A percentile compares a stretch with the other conserved stretches of the same genome.
These are phyloP conservation scores for Houttuynia cordata DNA, from an alignment of 164 flowering plant genomes.

Conservation along the genomic window DNA sequence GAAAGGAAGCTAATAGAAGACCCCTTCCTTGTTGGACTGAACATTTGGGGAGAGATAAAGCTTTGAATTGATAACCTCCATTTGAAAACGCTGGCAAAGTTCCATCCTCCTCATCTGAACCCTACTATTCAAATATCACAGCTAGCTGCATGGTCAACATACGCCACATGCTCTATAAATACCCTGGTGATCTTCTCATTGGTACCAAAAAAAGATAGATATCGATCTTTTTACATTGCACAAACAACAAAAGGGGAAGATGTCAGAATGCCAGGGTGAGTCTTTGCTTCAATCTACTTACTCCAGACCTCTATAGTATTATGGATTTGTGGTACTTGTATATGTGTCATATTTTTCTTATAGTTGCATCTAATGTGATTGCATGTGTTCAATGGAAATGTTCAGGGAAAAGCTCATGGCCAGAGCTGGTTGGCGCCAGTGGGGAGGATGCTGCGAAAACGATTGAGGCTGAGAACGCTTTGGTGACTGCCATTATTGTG, in stretches of 20 bases:
- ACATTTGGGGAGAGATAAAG: neutral
- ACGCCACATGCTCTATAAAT: neutral
- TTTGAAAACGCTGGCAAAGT: neutral
- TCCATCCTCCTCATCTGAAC: neutral
- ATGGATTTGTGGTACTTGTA: too few relatives aligned
- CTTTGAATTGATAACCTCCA: neutral
- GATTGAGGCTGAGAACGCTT: neutral
- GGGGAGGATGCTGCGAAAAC: neutral
- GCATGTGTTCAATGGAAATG: neutral
- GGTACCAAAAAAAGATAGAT: too few relatives aligned
- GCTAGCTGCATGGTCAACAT: neutral
- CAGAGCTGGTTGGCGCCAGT: neutral
- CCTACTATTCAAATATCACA: neutral
- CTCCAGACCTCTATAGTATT: too few relatives aligned
- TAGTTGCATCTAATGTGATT: too few relatives aligned
- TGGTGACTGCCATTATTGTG: neutral
- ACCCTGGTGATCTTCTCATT: too few relatives aligned
- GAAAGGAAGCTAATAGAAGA: too few relatives aligned
- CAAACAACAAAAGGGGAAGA: neutral
- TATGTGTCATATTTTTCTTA: too few relatives aligned
- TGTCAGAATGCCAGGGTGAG: neutral
- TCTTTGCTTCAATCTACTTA: neutral
- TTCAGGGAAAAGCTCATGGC: constrained; percentile 4
- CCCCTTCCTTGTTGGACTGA: neutral
- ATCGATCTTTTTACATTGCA: too few relatives aligned